phyloP scores from a whole-genome alignment of 1,284 basidiomycete genomes.

The Sporisorium iseilematis-ciliati region DNA sequence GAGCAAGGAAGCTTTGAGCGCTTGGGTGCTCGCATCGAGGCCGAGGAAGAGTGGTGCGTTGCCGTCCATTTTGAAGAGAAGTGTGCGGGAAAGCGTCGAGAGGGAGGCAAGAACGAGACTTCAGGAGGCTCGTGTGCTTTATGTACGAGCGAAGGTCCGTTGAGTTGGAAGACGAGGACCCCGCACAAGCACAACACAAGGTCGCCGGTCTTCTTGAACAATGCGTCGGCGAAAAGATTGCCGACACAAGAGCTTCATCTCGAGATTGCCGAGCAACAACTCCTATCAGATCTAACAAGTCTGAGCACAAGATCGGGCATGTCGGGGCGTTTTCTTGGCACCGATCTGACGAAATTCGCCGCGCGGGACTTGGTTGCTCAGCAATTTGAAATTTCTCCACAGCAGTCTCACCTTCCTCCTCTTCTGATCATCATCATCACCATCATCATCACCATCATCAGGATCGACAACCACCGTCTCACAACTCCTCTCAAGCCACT shows the following conservation, averaged over 20 bases:
- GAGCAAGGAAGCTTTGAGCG: constrained; percentile 79
- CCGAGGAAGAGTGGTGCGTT: constrained; percentile 78
- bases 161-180: background rate
- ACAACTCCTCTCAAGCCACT: background rate
- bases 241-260: background rate
- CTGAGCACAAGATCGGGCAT: background rate
- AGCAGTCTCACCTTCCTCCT: background rate
- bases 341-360: background rate
- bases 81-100: background rate
- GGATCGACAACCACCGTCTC: background rate
- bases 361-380: background rate
- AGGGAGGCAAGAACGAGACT: background rate
- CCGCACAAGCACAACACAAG: constrained; percentile 12
- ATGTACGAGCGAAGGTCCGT: background rate
- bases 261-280: constrained; percentile 21
- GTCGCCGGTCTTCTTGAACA: constrained; percentile 28
- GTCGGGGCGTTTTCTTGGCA: background rate
- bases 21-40: constrained; percentile 87
- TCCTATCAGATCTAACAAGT: background rate
- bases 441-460: too few relatives aligned
- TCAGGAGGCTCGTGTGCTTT: background rate
- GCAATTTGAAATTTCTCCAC: constrained; percentile 7
- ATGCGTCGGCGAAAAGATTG: constrained; percentile 25
- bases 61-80: constrained; percentile 15
- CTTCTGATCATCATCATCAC: background rate